phyloP scores from a whole-genome alignment of 2,329 filamentous ascomycete genomes.

The Colletotrichum sublineola region DNA sequence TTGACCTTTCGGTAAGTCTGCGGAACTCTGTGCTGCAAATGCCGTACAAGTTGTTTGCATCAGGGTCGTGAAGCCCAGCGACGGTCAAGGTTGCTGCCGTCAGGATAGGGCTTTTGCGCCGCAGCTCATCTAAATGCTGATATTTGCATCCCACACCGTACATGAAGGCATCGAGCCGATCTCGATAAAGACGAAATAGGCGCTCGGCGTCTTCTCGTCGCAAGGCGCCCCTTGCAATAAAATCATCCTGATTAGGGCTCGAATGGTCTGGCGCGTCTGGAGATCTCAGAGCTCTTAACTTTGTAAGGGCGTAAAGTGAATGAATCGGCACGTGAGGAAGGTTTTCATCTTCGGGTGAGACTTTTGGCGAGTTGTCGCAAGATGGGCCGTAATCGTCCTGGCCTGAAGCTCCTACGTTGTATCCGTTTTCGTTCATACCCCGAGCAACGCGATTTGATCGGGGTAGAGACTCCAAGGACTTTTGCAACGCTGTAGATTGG shows the following conservation, averaged over 20 bases:
- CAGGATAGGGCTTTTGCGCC: conserved; percentile 67
- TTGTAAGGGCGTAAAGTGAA: conserved; percentile 55
- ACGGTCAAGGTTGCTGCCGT: conserved; percentile 69
- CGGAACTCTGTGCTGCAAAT: conserved; percentile 68
- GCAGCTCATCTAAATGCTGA: conserved; percentile 62
- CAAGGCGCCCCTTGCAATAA: conserved; percentile 57
- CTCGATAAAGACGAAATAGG: conserved; percentile 64
- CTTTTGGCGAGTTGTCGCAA: conserved; percentile 45
- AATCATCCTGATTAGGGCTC: conserved; percentile 47
- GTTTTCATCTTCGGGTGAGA: conserved; percentile 50
- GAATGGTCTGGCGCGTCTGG: conserved; percentile 46
- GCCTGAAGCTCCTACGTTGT: conserved; percentile 18
- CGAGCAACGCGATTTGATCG: background rate
- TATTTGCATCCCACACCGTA: conserved; percentile 66
- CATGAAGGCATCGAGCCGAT: conserved; percentile 63
- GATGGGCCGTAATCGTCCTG: conserved; percentile 42
- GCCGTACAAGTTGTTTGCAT: conserved; percentile 64
- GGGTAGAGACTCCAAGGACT: conserved; percentile 27
- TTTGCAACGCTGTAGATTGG: conserved; percentile 20
- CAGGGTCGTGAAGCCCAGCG: conserved; percentile 68
- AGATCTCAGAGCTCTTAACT: conserved; percentile 53
- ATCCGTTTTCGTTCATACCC: background rate
- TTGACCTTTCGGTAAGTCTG: conserved; percentile 62
- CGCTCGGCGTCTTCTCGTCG: conserved; percentile 63
- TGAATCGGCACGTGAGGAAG: conserved; percentile 56